Evolutionary conservation across 1,284 basidiomycete genomes (phyloP), one percentile per base, ranked within the genome.

Genomic region (Cystobasidium pallidum): DNA sequence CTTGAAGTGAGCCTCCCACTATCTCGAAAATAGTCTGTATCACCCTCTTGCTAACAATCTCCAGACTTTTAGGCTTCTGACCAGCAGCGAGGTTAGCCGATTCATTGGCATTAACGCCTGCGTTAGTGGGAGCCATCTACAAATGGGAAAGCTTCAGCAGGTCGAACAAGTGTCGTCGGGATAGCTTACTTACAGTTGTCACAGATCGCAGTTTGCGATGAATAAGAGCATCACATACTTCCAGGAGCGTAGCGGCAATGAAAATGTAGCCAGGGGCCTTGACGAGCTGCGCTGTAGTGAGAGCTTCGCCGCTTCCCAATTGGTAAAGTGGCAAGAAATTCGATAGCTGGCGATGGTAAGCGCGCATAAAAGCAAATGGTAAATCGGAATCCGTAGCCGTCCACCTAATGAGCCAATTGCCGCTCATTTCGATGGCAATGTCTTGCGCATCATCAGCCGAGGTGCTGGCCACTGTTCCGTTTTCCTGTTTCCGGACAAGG

Each of bases 351-450:
- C 82, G 80, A 75, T 84, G 83, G 74, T 84, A 85, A 0, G 84
- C 83, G 66, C 84, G 81, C 77, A 84, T 84, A 79, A 85, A 85
- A 0, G 84, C 82, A 19, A 83, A 84, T 73, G 84, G 84, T 2
- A 85, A 80, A 76, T 85, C 84, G 3, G 83, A 84, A 74, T 85
- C 84, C 74, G 78, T 79, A 0, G 79, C 79, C 3, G 77, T 79
- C 79, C 79, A 80, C 15, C 79, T 76, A 26, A 80, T 79, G 34
- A 80, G 77, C 79, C 63, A 72, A 55, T 66, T 72, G 26, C 65
- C 70, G 15, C 39, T 36, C 70, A 72, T 72, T 24, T 72, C 65
- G 13, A 72, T 66, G 19, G 24, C 26, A 32, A 72, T 66, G 15
- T 66, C 70, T n/a, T 30, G 30, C 6, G 7, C 34, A 24, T 28